Conservation (phyloP, 2,329 filamentous ascomycete species). For the Zarea fungicola region DNA sequence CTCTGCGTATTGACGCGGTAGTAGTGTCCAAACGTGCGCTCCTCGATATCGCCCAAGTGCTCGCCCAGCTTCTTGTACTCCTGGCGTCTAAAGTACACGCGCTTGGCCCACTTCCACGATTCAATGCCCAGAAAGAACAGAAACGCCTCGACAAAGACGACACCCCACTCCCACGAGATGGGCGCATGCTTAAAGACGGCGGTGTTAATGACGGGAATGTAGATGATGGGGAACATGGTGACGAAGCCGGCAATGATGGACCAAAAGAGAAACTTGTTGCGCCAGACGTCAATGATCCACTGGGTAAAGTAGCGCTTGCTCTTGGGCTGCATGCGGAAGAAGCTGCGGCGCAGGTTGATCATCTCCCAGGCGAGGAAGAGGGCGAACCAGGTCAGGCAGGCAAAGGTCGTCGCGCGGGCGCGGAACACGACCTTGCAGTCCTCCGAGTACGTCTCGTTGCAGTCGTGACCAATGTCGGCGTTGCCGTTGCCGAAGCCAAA, state of each 20-base stretch:
- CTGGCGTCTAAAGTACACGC: slow-evolving; percentile 34
- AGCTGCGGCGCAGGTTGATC: slow-evolving; percentile 62
- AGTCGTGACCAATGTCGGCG: slow-evolving; percentile 50
- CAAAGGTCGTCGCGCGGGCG: slow-evolving; percentile 66
- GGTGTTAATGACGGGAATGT: slow-evolving; percentile 53
- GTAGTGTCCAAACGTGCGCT: slow-evolving; percentile 29
- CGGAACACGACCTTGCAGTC: slow-evolving; percentile 59
- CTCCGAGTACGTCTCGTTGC: slow-evolving; percentile 51
- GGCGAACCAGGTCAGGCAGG: slow-evolving; percentile 67
- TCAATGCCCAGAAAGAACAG: slow-evolving; percentile 57
- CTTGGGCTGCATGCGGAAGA: slow-evolving; percentile 66
- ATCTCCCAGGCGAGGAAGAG: slow-evolving; percentile 74
- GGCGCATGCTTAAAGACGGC: slow-evolving; percentile 53
- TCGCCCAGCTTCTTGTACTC: slow-evolving; percentile 17
- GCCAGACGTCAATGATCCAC: slow-evolving; percentile 62
- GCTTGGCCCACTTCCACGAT: slow-evolving; percentile 53
- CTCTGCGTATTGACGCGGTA: slow-evolving; percentile 19
- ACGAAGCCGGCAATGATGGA: slow-evolving; percentile 44
- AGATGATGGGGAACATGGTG: slow-evolving; percentile 45
- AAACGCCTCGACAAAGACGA: slow-evolving; percentile 48
- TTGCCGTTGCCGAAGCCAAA: slow-evolving; percentile 42
- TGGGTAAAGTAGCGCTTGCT: slow-evolving; percentile 57
- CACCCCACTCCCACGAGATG: slow-evolving; percentile 57
- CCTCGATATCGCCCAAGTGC: slow-evolving; percentile 23
- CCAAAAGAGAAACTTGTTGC: slow-evolving; percentile 66